Conservation (phyloP, 495 filamentous ascomycete species). For the Tuber microsphaerosporum region DNA sequence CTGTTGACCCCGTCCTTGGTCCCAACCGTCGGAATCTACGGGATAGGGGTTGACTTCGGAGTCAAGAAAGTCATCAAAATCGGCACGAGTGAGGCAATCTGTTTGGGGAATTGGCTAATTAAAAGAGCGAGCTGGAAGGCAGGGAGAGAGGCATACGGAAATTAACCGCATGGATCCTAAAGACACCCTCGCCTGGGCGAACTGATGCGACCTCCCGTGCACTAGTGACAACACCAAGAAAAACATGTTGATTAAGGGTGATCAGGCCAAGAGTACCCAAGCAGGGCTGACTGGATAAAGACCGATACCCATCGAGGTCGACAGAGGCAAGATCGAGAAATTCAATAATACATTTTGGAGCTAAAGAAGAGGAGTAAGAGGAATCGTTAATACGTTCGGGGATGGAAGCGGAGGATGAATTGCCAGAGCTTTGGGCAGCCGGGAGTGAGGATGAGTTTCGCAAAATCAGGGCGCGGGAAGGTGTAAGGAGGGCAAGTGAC, state of each 20-base stretch:
- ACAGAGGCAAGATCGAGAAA: conserved; percentile 60
- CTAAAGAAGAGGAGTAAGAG: conserved; percentile 26
- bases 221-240: conserved; percentile 80
- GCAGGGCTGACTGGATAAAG: conserved; percentile 64
- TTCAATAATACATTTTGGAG: conserved; percentile 76
- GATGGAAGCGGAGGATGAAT: conserved; percentile 50
- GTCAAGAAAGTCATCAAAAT: conserved; percentile 69
- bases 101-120: background rate
- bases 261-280: conserved; percentile 87
- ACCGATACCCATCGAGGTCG: conserved; percentile 65
- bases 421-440: conserved; percentile 43
- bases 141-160: conserved; percentile 57
- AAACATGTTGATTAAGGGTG: conserved; percentile 75
- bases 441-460: conserved; percentile 59
- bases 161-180: conserved; percentile 77
- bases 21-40: conserved; percentile 53
- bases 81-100: conserved; percentile 77
- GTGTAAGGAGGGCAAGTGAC: conserved; percentile 72
- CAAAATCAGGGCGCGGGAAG: conserved; percentile 74
- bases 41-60: conserved; percentile 51
- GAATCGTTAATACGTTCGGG: conserved; percentile 31
- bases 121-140: background rate
- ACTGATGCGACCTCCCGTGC: conserved; percentile 71
- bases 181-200: conserved; percentile 77
- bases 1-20: conserved; percentile 57